Percentiles rank a stretch among this genome's conserved stretches.
Evolutionary conservation across 805 yeast species (phyloP).

Genomic region (Suhomyces vadensis): DNA sequence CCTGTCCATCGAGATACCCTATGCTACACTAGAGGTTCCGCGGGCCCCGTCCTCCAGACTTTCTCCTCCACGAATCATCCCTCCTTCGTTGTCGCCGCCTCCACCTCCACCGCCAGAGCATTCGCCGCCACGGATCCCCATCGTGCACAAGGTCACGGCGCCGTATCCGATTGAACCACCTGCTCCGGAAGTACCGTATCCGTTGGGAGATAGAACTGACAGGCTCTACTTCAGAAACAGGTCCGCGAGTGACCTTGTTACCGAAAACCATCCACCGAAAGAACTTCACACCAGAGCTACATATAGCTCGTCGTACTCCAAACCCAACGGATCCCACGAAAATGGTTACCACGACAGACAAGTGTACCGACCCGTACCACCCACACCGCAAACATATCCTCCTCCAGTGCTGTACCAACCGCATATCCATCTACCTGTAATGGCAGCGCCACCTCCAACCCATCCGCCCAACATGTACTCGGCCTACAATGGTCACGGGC

Average conservation of each 20-base stretch:
- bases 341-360: too few species aligned
- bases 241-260: not conserved
- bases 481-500: not conserved
- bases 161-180: constrained; percentile 6
- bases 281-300: not conserved
- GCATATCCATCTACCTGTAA: not conserved
- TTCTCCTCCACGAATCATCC: not conserved
- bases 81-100: too few species aligned
- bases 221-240: constrained; percentile 1
- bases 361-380: not conserved
- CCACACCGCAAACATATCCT: too few species aligned
- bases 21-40: too few species aligned
- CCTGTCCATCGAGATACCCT: too few species aligned
- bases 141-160: not conserved
- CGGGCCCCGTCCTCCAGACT: too few species aligned
- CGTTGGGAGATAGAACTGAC: not conserved
- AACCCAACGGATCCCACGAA: not conserved
- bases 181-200: not conserved
- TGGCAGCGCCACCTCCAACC: not conserved
- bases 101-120: constrained; percentile 6
- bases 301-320: too few species aligned
- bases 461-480: not conserved
- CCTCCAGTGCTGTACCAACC: too few species aligned
- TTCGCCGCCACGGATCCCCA: not conserved
- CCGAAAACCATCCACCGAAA: not conserved